Evolutionary conservation across 331 rosid genomes (phyloP), one percentile per base, ranked within the genome.

Genomic region (Quercus phellos): DNA sequence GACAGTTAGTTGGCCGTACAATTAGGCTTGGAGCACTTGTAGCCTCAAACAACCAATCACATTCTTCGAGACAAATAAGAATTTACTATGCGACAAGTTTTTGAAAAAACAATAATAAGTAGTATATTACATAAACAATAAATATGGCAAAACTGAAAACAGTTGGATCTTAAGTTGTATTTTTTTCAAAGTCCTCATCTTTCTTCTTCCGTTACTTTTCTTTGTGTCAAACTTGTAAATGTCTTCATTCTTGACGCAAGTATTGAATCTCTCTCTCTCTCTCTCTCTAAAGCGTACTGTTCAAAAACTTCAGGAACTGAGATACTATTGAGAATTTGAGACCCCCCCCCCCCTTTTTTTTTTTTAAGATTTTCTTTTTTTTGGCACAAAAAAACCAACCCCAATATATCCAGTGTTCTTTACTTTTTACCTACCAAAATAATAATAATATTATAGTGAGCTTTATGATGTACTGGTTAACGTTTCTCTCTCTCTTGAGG

Each of bases 1-100:
- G 87, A 89, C 78, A 59, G 91, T 77, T 89, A 73, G 96, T 84
- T 89, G 96, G 84, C 85, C 82, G 78, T 81, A 74, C 80, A 38
- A 0, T 51, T 56, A 32, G 78, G 81, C 17, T n/a, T 0, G 55
- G 72, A 86, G 80, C 80, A 69, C 30, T 55, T 59, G 51, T 59
- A 50, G 54, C 70, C 77, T 77, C n/a, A 77, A 78, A 46, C 78
- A 69, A 68, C 85, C 76, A 51, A 81, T 80, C 58, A 26, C 59
- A 10, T 0, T 34, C 26, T 84, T 64, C 54, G 34, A 70, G 72
- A 46, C 61, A 51, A 67, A 77, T 3, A 11, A 3, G 51, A 46
- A 46, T 46, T 46, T 46, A 46, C 1, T 10, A 46, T 2, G 11
- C 16, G 3, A 46, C 16, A 46, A 46, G 14, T 46, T 46, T 10